These are phyloP conservation scores for Pyrenophora teres DNA, from an alignment of 2,329 filamentous ascomycete species.

Conservation along the genomic window DNA sequence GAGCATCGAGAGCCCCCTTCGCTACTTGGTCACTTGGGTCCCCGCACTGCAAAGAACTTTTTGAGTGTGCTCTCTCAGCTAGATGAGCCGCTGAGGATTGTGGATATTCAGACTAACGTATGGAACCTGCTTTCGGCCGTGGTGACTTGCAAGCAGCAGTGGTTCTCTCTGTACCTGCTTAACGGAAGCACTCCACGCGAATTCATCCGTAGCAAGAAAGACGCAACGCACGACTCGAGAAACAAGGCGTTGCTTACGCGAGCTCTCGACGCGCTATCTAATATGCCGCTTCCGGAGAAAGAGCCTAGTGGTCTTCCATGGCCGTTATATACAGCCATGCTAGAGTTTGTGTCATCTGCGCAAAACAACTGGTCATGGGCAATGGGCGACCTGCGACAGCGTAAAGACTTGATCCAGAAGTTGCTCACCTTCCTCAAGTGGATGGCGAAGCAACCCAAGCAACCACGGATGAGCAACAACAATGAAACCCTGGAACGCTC, in stretches of 20 bases:
- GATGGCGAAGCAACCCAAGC: conserved; percentile 35
- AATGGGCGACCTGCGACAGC: conserved; percentile 76
- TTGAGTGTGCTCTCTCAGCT: conserved; percentile 76
- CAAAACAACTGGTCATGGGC: conserved; percentile 98
- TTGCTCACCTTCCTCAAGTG: conserved; percentile 71
- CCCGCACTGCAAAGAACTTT: conserved; percentile 82
- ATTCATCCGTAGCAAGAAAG: conserved; percentile 63
- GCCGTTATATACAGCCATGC: conserved; percentile 69
- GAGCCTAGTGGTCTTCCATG: conserved; percentile 36
- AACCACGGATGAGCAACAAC: conserved; percentile 30
- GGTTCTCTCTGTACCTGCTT: conserved; percentile 91
- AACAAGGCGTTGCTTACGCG: conserved; percentile 72
- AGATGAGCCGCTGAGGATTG: conserved; percentile 73
- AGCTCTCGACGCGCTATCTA: conserved; percentile 72
- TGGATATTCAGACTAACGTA: conserved; percentile 67
- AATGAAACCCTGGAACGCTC: conserved; percentile 31
- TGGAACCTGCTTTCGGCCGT: conserved; percentile 89
- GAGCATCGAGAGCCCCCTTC: conserved; percentile 74
- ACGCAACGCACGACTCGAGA: conserved; percentile 44
- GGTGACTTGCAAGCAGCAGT: conserved; percentile 88
- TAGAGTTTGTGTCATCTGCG: conserved; percentile 85
- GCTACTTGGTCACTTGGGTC: conserved; percentile 85
- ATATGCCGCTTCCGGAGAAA: conserved; percentile 67
- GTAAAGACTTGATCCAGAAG: conserved; percentile 72
- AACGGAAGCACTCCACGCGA: conserved; percentile 85